phyloP scores from a whole-genome alignment of 495 filamentous ascomycete species.

The Aspergillus homomorphus region DNA sequence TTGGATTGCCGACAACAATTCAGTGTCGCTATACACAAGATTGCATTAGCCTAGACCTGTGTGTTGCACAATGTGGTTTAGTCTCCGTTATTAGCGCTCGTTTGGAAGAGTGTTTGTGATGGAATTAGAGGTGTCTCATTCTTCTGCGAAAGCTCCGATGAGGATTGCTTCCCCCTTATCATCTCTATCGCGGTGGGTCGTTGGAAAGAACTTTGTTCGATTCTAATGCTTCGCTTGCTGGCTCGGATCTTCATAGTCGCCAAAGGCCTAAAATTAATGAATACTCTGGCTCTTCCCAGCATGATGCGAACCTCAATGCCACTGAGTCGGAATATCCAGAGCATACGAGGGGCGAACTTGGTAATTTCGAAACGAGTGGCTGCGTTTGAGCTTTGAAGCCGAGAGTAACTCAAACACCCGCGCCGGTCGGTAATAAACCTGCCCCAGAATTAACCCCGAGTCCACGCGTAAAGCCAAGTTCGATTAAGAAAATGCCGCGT shows the following conservation, averaged over 20 bases:
- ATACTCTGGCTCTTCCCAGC: background rate
- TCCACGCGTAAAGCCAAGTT: conserved; percentile 3
- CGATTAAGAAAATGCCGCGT: conserved; percentile 8
- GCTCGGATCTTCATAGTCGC: too few relatives aligned
- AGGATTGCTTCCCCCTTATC: background rate
- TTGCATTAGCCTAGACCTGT: too few relatives aligned
- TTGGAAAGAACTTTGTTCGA: background rate
- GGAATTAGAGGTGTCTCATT: background rate
- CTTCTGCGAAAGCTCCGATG: background rate
- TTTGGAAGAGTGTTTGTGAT: too few relatives aligned
- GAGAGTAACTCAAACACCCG: too few relatives aligned
- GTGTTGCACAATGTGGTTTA: too few relatives aligned
- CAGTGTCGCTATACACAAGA: too few relatives aligned
- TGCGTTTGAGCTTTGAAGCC: background rate
- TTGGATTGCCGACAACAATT: background rate
- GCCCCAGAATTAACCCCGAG: background rate
- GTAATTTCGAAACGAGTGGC: background rate
- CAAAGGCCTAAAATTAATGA: too few relatives aligned
- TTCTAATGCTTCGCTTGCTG: background rate
- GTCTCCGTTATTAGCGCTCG: too few relatives aligned
- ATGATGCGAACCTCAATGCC: too few relatives aligned
- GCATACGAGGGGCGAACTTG: too few relatives aligned
- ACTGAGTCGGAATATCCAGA: too few relatives aligned
- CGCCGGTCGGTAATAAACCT: background rate
- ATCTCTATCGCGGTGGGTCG: background rate